Conservation (phyloP, 2,329 filamentous ascomycete species). For the Herpotrichia juniperi region DNA sequence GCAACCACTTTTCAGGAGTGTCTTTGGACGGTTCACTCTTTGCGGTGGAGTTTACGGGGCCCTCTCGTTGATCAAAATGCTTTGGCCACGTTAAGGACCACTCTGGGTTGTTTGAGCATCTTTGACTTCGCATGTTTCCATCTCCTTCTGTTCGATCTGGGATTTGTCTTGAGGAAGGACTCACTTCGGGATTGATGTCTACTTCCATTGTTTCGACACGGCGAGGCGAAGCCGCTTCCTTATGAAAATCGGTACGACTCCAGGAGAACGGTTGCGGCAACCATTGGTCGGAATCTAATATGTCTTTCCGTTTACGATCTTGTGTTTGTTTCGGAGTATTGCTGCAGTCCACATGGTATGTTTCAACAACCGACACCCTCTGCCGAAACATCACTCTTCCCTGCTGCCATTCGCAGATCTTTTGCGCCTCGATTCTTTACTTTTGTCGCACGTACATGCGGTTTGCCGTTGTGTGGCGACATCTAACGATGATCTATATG, state of each 20-base stretch:
- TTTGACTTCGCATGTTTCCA: conserved; percentile 16
- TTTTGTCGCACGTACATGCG: conserved; percentile 31
- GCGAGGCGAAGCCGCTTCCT: conserved; percentile 23
- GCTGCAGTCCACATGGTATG: conserved; percentile 28
- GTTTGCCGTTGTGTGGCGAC: conserved; percentile 25
- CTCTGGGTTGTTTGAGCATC: conserved; percentile 12
- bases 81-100: conserved; percentile 16
- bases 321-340: conserved; percentile 34
- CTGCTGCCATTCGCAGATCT: conserved; percentile 29
- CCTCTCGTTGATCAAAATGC: conserved; percentile 25
- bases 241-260: conserved; percentile 20
- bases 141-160: conserved; percentile 12
- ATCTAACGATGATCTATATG: not conserved
- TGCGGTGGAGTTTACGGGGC: conserved; percentile 29
- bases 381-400: conserved; percentile 20
- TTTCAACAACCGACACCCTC: conserved; percentile 29
- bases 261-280: conserved; percentile 14
- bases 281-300: conserved; percentile 28
- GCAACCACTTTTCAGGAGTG: conserved; percentile 34
- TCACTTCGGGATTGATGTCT: conserved; percentile 26
- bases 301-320: conserved; percentile 29
- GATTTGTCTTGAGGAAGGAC: conserved; percentile 18
- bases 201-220: conserved; percentile 22
- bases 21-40: conserved; percentile 28
- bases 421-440: conserved; percentile 22